phyloP scores from a whole-genome alignment of 768 basidiomycete species.

The Serendipita sp. region DNA sequence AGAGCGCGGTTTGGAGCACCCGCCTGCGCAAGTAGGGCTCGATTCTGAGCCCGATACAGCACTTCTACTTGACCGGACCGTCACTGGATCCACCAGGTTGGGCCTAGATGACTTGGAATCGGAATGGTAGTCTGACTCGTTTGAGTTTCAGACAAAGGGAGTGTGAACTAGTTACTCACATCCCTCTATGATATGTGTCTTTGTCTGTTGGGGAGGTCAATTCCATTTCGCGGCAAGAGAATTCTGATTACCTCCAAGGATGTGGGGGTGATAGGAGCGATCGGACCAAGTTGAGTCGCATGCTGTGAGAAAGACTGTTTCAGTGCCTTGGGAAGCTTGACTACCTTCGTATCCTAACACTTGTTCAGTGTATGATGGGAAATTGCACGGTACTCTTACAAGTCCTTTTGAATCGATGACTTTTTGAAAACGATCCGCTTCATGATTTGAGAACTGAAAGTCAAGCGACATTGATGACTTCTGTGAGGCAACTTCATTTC shows the following conservation, averaged over 20 bases:
- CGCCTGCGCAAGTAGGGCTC: neutral
- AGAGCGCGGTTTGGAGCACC: neutral
- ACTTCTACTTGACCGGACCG: neutral
- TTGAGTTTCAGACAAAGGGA: neutral
- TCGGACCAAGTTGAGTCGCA: neutral
- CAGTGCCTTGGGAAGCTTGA: neutral
- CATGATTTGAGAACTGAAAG: neutral
- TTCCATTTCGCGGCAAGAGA: neutral
- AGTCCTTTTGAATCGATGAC: neutral
- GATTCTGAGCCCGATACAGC: neutral
- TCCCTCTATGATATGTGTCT: neutral
- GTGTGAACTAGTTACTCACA: neutral
- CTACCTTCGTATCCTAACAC: neutral
- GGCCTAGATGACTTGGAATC: neutral
- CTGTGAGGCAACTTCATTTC: no score
- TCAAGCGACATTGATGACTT: neutral
- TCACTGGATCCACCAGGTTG: neutral
- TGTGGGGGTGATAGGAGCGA: neutral
- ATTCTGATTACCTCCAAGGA: neutral
- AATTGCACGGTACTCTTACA: neutral
- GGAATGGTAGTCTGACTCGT: neutral
- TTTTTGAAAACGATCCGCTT: neutral
- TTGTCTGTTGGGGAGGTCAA: neutral
- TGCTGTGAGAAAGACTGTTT: neutral
- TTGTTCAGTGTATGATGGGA: no score